Evolutionary conservation across 192 early-diverging fungal genomes (phyloP).

Genomic region (Backusella macrospora): DNA sequence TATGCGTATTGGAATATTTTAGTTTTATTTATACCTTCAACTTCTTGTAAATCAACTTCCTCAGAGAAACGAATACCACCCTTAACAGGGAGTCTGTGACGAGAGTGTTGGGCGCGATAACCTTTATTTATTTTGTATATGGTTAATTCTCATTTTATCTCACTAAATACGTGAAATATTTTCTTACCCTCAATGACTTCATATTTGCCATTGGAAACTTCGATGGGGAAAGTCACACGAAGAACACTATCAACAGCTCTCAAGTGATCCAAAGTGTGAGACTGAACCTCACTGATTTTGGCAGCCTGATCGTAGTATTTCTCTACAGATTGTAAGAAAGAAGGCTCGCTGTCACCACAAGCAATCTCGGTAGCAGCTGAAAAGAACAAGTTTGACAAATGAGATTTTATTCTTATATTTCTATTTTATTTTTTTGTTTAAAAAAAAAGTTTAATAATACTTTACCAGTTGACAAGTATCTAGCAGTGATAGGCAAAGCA

Average conservation of each 20-base stretch:
- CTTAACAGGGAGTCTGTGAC: slow-evolving; percentile 78
- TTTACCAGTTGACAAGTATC: slow-evolving; percentile 32
- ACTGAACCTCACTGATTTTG: slow-evolving; percentile 59
- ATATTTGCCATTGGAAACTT: slow-evolving; percentile 62
- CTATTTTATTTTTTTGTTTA: neutral
- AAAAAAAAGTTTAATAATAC: no score
- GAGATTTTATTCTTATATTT: neutral
- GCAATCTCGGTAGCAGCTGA: slow-evolving; percentile 55
- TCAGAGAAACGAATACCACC: slow-evolving; percentile 83
- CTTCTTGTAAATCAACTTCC: slow-evolving; percentile 81
- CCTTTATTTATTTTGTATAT: slow-evolving; percentile 38
- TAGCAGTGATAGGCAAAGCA: slow-evolving; percentile 28
- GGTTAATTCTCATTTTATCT: neutral
- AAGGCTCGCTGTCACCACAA: slow-evolving; percentile 66
- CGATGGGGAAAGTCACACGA: slow-evolving; percentile 79
- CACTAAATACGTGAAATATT: neutral
- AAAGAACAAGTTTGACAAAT: neutral
- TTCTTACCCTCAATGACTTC: slow-evolving; percentile 62
- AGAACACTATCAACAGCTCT: slow-evolving; percentile 72
- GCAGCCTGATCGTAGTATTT: slow-evolving; percentile 76
- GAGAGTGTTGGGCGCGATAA: slow-evolving; percentile 84
- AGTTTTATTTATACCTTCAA: slow-evolving; percentile 48
- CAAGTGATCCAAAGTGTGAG: slow-evolving; percentile 67
- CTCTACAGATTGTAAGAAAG: slow-evolving; percentile 73
- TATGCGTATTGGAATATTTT: neutral